Evolutionary conservation across 1,139 yeast genomes (phyloP), one percentile per base, ranked within the genome.

Genomic region (Suhomyces maxii): DNA sequence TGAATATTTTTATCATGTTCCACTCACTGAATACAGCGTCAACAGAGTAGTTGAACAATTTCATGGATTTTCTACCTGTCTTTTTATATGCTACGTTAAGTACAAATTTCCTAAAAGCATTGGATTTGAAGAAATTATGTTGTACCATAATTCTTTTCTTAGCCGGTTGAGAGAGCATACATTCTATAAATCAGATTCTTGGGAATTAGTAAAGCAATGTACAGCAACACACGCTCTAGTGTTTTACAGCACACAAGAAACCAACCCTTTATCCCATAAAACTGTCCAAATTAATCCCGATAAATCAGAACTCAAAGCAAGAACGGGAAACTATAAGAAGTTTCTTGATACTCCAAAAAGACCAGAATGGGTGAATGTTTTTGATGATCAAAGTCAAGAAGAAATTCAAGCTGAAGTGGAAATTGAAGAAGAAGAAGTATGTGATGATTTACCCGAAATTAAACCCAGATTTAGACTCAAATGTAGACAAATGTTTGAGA

Each of bases 321-420:
- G 35, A 18, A 46, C 49, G 1, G 49, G 49, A 7, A 35, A 46
- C 32, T 46, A 46, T 34, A 42, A 35, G 26, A 39, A 42, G n/a
- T 46, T 39, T 25, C 37, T 46, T 32, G 25, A 26, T 6, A 12
- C 38, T 3, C 18, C 34, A 14, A 14, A 36, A n/a, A 25, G 13
- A 9, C 48, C 48, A 10, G 31, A 39, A 14, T 45, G 45, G 48
- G 42, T 34, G 9, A 30, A 31, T n/a, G 33, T 42, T 9, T 45
- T 45, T 25, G 40, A 41, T 10, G 4, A 18, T 18, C 23, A 18
- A 18, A 18, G 4, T 6, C 23, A 18, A 18, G 23, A 18, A 18
- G 23, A 18, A 18, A 6, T 18, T 18, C 23, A 18, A 18, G 23
- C 3, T 3, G 23, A 18, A 18, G 23, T 4, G 6, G 31, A 28